Conservation (phyloP, 176 grass and related monocot species). For the Zizania latifolia region DNA sequence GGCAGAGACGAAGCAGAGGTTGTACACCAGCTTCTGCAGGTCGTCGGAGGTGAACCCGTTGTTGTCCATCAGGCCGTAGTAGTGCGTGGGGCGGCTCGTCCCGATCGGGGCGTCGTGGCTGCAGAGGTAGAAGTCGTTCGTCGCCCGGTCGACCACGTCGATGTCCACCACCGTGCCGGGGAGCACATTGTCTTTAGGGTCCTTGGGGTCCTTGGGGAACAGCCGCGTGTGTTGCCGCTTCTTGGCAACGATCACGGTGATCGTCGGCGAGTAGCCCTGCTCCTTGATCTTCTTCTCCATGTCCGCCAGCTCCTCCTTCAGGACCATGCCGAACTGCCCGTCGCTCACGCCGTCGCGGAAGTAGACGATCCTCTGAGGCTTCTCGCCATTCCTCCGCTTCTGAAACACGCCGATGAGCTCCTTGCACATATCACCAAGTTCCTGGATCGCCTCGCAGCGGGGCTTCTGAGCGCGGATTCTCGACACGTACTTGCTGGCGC, state of each 20-base stretch:
- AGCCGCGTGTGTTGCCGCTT: slow-evolving; percentile 55
- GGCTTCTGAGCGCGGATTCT: slow-evolving; percentile 34
- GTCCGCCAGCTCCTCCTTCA: slow-evolving; percentile 39
- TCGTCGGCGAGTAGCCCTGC: slow-evolving; percentile 33
- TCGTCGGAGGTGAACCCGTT: slow-evolving; percentile 39
- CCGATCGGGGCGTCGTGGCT: slow-evolving; percentile 48
- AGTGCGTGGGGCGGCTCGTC: slow-evolving; percentile 58
- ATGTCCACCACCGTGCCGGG: slow-evolving; percentile 62
- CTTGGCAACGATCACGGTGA: slow-evolving; percentile 54
- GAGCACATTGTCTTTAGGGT: slow-evolving; percentile 36
- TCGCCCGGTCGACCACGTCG: slow-evolving; percentile 26
- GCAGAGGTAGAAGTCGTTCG: slow-evolving; percentile 60
- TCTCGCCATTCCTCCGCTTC: slow-evolving; percentile 15
- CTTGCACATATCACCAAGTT: slow-evolving; percentile 22
- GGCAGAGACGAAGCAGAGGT: slow-evolving; percentile 51
- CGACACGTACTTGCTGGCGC: slow-evolving; percentile 41
- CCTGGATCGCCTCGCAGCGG: slow-evolving; percentile 39
- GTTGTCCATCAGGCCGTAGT: slow-evolving; percentile 41
- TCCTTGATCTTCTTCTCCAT: slow-evolving; percentile 21
- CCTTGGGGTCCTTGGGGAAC: slow-evolving; percentile 33
- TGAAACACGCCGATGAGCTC: slow-evolving; percentile 36
- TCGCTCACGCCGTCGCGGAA: slow-evolving; percentile 64
- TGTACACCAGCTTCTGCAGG: slow-evolving; percentile 52
- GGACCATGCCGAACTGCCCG: slow-evolving; percentile 47
- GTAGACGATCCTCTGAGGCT: slow-evolving; percentile 48